Conservation (phyloP, 1,284 basidiomycete genomes). For the Tremellales sp. region DNA sequence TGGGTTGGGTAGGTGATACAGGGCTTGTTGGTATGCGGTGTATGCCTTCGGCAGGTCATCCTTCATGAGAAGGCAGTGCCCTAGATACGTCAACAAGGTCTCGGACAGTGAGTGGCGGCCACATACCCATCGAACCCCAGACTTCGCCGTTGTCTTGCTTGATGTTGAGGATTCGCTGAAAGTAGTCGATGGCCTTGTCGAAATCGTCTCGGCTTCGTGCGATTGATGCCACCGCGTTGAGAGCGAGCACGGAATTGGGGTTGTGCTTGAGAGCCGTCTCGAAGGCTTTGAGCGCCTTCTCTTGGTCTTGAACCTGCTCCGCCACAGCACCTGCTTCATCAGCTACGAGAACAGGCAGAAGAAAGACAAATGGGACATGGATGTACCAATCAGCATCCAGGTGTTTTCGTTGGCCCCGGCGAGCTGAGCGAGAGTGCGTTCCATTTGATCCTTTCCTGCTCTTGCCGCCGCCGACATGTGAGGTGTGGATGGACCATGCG, state of each 20-base stretch:
- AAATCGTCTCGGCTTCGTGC: constrained; percentile 56
- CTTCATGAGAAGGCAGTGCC: constrained; percentile 98
- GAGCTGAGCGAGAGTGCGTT: constrained; percentile 48
- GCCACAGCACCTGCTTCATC: constrained; percentile 67
- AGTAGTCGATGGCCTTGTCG: constrained; percentile 78
- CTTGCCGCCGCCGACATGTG: constrained; percentile 19
- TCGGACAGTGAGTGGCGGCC: not conserved
- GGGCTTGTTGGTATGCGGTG: constrained; percentile 95
- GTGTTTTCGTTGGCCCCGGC: constrained; percentile 83
- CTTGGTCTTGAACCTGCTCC: constrained; percentile 84
- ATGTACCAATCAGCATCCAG: constrained; percentile 81
- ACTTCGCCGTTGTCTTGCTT: constrained; percentile 91
- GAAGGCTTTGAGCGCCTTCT: constrained; percentile 82
- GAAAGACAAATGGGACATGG: not conserved
- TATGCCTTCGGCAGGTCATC: constrained; percentile 99
- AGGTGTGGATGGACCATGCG: constrained; percentile 5
- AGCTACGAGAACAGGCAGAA: constrained; percentile 19
- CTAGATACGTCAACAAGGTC: constrained; percentile 9
- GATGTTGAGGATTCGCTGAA: constrained; percentile 81
- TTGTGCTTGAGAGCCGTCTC: constrained; percentile 90
- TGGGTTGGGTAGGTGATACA: constrained; percentile 91
- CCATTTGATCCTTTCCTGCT: constrained; percentile 38
- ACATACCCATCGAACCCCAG: constrained; percentile 82
- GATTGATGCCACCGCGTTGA: constrained; percentile 75
- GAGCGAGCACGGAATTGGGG: constrained; percentile 75